Base-by-base conservation (phyloP, 2,329 filamentous ascomycete species). In the Cercospora beticola region DNA sequence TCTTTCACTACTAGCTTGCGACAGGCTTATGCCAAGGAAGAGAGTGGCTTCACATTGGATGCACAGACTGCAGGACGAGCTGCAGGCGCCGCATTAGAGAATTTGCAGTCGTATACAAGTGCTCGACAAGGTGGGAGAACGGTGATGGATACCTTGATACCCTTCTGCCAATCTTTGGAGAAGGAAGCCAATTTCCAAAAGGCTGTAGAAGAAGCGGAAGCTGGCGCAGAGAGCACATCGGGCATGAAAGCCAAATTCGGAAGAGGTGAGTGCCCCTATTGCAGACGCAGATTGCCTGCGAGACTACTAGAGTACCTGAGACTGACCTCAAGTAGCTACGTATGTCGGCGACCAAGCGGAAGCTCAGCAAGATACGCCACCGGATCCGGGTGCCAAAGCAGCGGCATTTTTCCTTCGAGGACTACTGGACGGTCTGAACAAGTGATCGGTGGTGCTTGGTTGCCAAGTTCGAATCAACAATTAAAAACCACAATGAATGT, bases 61-160 rank as follows among this genome's bases (percentile, higher is more conserved):
- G 69, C 71, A 16, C 70, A 72, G 33, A 73, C 69, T 14, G 72
- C 75, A 66, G 43, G 77, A 8, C 56, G 70, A 36, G 77, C 76
- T 14, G 75, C 83, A 5, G 78, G n/a, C 9, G 73, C 26, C 72
- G 83, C 82, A 8, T 71, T 84, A 18, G 77, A 80, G 62, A 83
- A 82, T 64, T 67, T 84, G 56, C 81, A 82, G 70, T 78, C 71
- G 16, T 80, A 80, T 62, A 80, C 78, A 1, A 73, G 74, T 54
- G 79, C 79, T 16, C 74, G 77, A 49, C 71, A 74, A 46, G 79
- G 78, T 14, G 77, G 77, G 0, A 70, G 78, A 54, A 80, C 79
- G 3, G 78, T 80, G 31, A 80, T 80, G 78, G 78, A 80, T 63
- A 71, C 77, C 9, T 70, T 80, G 61, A 80, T 79, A 43, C 79